phyloP scores from a whole-genome alignment of 176 grass and related monocot species.

The Aechmea fasciata region DNA sequence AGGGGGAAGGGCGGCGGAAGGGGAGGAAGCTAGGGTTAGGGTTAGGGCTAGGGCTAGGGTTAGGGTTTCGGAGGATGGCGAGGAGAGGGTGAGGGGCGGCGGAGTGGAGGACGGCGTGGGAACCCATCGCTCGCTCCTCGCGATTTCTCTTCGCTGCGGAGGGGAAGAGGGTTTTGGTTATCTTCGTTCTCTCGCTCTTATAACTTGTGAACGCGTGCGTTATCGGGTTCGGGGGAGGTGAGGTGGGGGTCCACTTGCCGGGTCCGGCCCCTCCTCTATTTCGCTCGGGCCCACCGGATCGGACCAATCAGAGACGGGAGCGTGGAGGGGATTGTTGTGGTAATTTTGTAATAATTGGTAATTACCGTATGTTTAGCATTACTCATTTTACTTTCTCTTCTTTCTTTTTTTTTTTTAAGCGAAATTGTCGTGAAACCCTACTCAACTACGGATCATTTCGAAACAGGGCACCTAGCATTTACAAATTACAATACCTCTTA shows the following conservation, averaged over 20 bases:
- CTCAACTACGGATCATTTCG: too few species aligned
- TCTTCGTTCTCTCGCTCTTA: background rate
- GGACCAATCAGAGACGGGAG: background rate
- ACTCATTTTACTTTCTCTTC: too few species aligned
- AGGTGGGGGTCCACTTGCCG: background rate
- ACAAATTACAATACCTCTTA: too few species aligned
- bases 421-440: too few species aligned
- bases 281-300: background rate
- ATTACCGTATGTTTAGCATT: background rate
- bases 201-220: too few species aligned
- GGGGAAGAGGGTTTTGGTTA: background rate
- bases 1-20: conserved; percentile 15
- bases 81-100: conserved; percentile 1
- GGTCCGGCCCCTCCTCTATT: background rate
- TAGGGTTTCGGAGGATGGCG: conserved; percentile 19
- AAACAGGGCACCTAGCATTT: too few species aligned
- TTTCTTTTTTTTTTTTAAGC: too few species aligned
- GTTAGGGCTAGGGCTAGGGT: conserved; percentile 43
- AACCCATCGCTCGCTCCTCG: background rate
- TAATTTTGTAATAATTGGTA: background rate
- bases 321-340: background rate
- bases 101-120: background rate
- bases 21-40: conserved; percentile 32
- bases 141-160: background rate
- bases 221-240: too few species aligned